Evolutionary conservation across 495 filamentous ascomycete species (phyloP), one percentile per base, ranked within the genome.

Genomic region (Penicillium cosmopolitanum): DNA sequence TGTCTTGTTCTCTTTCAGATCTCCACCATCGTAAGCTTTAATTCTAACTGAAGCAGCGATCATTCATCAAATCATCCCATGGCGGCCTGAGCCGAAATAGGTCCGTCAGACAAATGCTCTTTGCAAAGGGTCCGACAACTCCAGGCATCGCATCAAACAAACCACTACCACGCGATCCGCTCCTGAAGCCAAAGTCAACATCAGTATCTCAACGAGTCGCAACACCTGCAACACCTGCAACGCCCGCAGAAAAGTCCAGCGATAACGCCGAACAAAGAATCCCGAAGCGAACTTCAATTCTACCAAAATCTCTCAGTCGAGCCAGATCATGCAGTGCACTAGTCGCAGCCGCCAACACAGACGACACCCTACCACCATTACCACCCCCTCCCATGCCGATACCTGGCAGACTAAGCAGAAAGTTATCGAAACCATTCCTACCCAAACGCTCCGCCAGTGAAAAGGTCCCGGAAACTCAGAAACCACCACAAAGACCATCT

Each of bases 141-240:
- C 25, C 55, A 12, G 40, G 42, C 23, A n/a, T 42, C 38, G 7
- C 51, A 5, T 50, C 64, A 9, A 66, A 73, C 18, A 77, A 79
- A 48, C 76, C 75, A 6, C 63, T 79, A 5, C 76, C 76, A 10
- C 56, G 60, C 36, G 74, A 74, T 51, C 76, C 76, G 40, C 50
- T 66, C 1, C 36, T 62, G 15, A 58, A 59, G 21, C 43, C 56
- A 23, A 59, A 53, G 11, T 52, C 38, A 25, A 48, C n/a, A 51
- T 31, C 63, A 28, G 51, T 23, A 11, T 50, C 62, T 5, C 64
- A 56, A n/a, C 38, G 61, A 42, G 11, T 31, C n/a, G 54, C 28
- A 21, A 61, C 46, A 44, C 59, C 55, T 19, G 40, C 61, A 25
- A 71, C 71, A 6, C 6, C 55, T 19, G 40, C 61, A 25, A 71